Evolutionary conservation across 176 grass and related monocot genomes (phyloP).

Genomic region (Oryza glumipatula): DNA sequence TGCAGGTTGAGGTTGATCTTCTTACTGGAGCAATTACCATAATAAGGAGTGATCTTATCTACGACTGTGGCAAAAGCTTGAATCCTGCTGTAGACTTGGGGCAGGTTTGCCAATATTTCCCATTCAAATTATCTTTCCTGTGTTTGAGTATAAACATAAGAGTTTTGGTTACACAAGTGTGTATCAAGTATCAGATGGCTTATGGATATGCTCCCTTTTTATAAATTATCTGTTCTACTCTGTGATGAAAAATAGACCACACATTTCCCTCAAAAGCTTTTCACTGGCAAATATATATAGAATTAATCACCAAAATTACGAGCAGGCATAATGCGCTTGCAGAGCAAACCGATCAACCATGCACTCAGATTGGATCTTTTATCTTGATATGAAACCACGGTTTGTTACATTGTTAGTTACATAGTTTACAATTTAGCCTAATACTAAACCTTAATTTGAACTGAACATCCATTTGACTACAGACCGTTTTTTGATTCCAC

Average conservation of each 20-base stretch:
- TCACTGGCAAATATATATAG: neutral
- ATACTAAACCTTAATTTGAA: no score
- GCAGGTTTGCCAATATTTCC: slow-evolving; percentile 47
- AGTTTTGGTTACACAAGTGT: neutral
- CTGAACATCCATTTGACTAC: no score
- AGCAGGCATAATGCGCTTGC: no score
- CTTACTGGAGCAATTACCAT: slow-evolving; percentile 68
- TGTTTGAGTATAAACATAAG: neutral
- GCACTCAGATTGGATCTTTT: no score
- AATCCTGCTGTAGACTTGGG: slow-evolving; percentile 82
- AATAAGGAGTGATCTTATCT: slow-evolving; percentile 54
- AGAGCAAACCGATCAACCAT: no score
- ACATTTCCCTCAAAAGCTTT: neutral
- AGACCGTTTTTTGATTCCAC: no score
- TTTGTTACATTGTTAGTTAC: neutral
- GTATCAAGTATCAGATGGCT: neutral
- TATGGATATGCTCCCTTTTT: neutral
- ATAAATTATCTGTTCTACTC: no score
- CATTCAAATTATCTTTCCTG: neutral
- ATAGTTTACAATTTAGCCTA: no score
- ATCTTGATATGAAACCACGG: neutral
- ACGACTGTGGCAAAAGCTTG: slow-evolving; percentile 79
- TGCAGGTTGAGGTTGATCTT: slow-evolving; percentile 71
- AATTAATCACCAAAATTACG: no score
- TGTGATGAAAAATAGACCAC: neutral